A percentile compares a stretch with the other conserved stretches of the same genome.
These are phyloP conservation scores for Nicotiana noctiflora DNA, from an alignment of 257 asterid species.

Conservation along the genomic window DNA sequence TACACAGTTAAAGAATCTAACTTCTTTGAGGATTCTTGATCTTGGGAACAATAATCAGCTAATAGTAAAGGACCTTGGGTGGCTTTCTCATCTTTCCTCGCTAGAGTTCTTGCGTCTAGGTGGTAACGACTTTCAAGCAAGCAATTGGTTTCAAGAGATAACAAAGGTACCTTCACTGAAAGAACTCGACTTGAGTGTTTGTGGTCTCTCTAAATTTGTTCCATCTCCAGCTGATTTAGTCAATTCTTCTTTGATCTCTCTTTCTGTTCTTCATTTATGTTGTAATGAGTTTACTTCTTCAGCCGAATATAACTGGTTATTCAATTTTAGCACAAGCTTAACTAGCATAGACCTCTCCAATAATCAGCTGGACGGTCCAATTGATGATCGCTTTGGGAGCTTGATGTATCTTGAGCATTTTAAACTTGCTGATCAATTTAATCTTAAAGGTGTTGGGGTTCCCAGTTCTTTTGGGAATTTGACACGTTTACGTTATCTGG, in stretches of 20 bases:
- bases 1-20: slow-evolving; percentile 5
- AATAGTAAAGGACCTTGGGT: background rate
- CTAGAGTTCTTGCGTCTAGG: background rate
- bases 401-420: background rate
- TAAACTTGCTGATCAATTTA: background rate
- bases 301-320: slow-evolving; percentile 3
- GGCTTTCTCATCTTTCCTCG: background rate
- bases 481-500: background rate
- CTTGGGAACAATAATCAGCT: background rate
- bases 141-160: background rate
- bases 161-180: background rate
- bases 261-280: slow-evolving; percentile 6
- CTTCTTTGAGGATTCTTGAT: slow-evolving; percentile 3
- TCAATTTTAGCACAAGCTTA: slow-evolving; percentile 9
- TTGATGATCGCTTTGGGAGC: background rate
- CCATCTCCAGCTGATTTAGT: background rate
- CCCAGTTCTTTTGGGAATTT: slow-evolving; percentile 7
- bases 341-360: background rate
- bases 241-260: slow-evolving; percentile 17
- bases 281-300: background rate
- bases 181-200: background rate
- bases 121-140: background rate
- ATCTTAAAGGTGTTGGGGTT: background rate
- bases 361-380: background rate
- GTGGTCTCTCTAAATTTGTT: background rate